Conservation (phyloP, 2,329 filamentous ascomycete genomes). For the Aspergillus alliaceus region DNA sequence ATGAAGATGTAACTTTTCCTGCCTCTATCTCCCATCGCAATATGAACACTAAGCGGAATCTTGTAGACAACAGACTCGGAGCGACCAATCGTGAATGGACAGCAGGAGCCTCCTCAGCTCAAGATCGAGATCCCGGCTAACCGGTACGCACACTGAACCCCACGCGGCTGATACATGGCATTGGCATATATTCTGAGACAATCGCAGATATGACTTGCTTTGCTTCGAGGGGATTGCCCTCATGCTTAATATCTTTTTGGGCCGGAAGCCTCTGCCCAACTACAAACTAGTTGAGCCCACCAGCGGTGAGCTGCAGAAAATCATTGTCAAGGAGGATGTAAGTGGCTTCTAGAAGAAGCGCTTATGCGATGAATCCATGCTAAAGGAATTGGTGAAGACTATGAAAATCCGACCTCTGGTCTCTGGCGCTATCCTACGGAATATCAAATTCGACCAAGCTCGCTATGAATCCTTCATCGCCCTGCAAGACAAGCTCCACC, state of each 20-base stretch:
- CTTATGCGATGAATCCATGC: not conserved
- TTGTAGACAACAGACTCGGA: conserved; percentile 68
- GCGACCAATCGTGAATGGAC: conserved; percentile 71
- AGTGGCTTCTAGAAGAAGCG: conserved; percentile 21
- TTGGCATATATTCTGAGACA: conserved; percentile 22
- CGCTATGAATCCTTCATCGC: conserved; percentile 97
- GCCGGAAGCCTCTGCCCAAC: conserved; percentile 71
- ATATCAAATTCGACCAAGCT: conserved; percentile 86
- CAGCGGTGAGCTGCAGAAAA: conserved; percentile 72
- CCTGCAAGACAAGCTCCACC: conserved; percentile 96
- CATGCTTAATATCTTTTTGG: conserved; percentile 93
- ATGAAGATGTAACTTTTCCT: conserved; percentile 68
- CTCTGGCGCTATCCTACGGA: conserved; percentile 83
- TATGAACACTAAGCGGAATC: not conserved
- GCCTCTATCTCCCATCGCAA: not conserved
- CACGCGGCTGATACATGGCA: not conserved
- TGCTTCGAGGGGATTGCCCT: conserved; percentile 96
- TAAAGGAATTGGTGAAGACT: conserved; percentile 51
- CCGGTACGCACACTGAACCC: conserved; percentile 58
- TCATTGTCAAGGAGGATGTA: conserved; percentile 72
- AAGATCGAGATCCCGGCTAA: conserved; percentile 99
- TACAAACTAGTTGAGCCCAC: conserved; percentile 74
- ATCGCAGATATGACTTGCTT: conserved; percentile 74
- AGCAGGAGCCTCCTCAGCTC: conserved; percentile 84
- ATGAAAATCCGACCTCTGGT: conserved; percentile 81